A percentile compares a stretch with the other conserved stretches of the same genome.
phyloP scores from a whole-genome alignment of 352 stramenopile genomes.

The Globisporangium iwayamae region DNA sequence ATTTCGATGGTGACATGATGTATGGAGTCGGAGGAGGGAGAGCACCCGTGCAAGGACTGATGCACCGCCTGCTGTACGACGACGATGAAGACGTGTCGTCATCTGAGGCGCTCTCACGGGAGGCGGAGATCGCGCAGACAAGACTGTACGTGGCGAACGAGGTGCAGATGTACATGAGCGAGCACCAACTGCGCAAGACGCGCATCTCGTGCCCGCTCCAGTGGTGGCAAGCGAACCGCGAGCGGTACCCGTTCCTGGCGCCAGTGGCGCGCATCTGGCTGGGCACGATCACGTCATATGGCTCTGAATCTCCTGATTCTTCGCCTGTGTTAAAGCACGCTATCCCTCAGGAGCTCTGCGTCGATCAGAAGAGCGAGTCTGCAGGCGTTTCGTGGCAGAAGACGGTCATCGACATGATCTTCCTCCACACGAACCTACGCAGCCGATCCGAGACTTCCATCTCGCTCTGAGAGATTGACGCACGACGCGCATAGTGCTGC shows the following conservation, averaged over 20 bases:
- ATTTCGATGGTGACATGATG: slow-evolving; percentile 36
- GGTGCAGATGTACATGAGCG: slow-evolving; percentile 33
- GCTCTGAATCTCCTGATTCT: background rate
- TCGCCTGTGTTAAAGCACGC: background rate
- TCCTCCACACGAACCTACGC: slow-evolving; percentile 18
- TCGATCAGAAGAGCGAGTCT: slow-evolving; percentile 3
- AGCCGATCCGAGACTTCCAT: slow-evolving; percentile 11
- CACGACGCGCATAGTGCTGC: too few relatives aligned
- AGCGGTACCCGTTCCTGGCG: slow-evolving; percentile 38
- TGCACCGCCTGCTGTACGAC: slow-evolving; percentile 50
- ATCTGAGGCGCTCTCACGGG: slow-evolving; percentile 27
- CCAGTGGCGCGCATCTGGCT: slow-evolving; percentile 40
- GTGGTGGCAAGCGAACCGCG: slow-evolving; percentile 41
- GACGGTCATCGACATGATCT: slow-evolving; percentile 20
- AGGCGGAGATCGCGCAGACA: slow-evolving; percentile 37
- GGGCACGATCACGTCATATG: slow-evolving; percentile 19
- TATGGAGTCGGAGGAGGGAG: slow-evolving; percentile 20
- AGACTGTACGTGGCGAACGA: slow-evolving; percentile 33
- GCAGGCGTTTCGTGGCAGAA: background rate
- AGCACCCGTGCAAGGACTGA: slow-evolving; percentile 27
- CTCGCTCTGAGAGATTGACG: slow-evolving; percentile 2
- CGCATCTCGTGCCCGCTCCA: slow-evolving; percentile 38
- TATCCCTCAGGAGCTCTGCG: slow-evolving; percentile 14
- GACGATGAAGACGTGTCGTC: slow-evolving; percentile 39
- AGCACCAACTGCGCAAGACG: slow-evolving; percentile 42